Base-by-base conservation (phyloP, 2,329 filamentous ascomycete species). In the Monilinia fructigena region DNA sequence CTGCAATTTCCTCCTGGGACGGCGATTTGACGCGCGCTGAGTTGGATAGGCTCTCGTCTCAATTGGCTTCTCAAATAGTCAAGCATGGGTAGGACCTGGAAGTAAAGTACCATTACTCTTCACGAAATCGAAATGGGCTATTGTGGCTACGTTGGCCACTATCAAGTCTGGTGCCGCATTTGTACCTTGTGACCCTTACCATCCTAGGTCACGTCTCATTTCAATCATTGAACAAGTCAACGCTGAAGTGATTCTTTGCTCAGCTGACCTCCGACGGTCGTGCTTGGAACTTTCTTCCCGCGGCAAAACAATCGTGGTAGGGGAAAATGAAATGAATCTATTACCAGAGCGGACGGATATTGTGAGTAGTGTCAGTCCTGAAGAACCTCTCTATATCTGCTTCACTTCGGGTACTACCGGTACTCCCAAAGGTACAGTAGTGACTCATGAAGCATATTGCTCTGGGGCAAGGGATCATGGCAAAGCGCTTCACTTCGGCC, bases 331-430 rank as follows among this genome's bases (percentile, higher is more conserved):
- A 14, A 47, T 56, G n/a, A 20, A 45, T 20, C 7, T 26, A 5
- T 16, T 26, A 7, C 52, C 53, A 38, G 11, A 5, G 20, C 12
- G 0, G 20, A 47, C 53, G n/a, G 16, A 56, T 26, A 14, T 50
- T 50, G 3, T 38, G 16, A 64, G 42, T 20, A 28, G 38, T 52
- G 65, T 55, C 23, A 42, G 52, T n/a, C 62, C 62, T n/a, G n/a
- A 45, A 40, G 59, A 62, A 12, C 58, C 65, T 28, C 78, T 78
- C 0, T 82, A 80, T 65, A 35, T 82, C 0, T 79, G 76, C 63
- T 82, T 80, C 68, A 82, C 81, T 0, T 82, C 79, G 0, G 80
- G 80, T 0, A 78, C 77, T 8, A 80, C 79, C 1, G 80, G 80
- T 0, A 73, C 70, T 3, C 80, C 79, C 0, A 82, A 82, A 68